These are phyloP conservation scores for Arthrobotrys sphaeroides DNA, from an alignment of 2,329 filamentous ascomycete genomes.

Conservation along the genomic window DNA sequence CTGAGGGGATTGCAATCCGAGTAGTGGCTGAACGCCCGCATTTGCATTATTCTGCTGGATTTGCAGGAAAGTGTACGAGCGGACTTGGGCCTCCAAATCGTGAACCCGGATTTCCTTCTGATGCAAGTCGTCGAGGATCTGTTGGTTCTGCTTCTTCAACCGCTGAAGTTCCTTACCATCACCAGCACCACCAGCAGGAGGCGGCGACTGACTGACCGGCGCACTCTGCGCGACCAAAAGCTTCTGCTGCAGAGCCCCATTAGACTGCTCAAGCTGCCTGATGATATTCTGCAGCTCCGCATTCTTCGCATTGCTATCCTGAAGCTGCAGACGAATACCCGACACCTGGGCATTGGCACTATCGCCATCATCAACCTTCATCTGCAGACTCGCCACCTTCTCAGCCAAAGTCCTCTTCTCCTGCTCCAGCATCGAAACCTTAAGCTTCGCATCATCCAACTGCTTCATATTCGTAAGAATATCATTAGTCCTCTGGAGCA, in stretches of 20 bases:
- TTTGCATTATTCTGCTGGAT: conserved; percentile 32
- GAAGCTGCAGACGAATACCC: conserved; percentile 42
- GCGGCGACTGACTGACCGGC: conserved; percentile 34
- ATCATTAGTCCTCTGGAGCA: conserved; percentile 41
- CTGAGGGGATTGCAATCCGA: conserved; percentile 16
- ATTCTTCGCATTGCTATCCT: conserved; percentile 47
- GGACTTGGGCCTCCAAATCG: conserved; percentile 50
- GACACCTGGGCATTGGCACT: conserved; percentile 32
- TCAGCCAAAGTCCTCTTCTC: conserved; percentile 44
- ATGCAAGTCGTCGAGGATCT: conserved; percentile 39
- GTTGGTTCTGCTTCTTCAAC: conserved; percentile 50
- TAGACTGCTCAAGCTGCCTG: conserved; percentile 35
- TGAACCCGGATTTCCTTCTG: conserved; percentile 52
- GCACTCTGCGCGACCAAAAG: conserved; percentile 29
- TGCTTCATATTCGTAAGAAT: conserved; percentile 51
- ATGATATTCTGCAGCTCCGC: conserved; percentile 46
- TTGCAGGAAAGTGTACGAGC: conserved; percentile 40
- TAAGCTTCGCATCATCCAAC: conserved; percentile 44
- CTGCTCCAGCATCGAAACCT: conserved; percentile 51
- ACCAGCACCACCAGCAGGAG: conserved; percentile 12
- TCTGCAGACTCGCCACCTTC: conserved; percentile 41
- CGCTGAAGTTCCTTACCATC: conserved; percentile 39
- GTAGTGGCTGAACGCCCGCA: conserved; percentile 24
- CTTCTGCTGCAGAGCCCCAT: conserved; percentile 34
- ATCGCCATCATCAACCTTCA: conserved; percentile 44